Base-by-base conservation (phyloP, 2,329 filamentous ascomycete species). In the Claviceps capensis region DNA sequence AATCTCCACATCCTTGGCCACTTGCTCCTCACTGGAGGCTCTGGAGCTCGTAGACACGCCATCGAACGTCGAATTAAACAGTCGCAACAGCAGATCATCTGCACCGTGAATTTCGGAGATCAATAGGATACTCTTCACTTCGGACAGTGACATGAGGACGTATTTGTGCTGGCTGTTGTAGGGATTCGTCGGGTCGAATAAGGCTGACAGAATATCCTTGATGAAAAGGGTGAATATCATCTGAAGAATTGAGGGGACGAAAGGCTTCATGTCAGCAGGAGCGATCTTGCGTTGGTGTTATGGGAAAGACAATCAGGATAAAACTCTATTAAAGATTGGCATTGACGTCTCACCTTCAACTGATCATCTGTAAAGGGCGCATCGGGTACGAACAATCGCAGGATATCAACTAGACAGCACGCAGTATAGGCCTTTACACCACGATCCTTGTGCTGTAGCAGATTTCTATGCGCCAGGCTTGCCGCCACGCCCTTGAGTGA, bases 161-260 rank as follows among this genome's bases (percentile, higher is more conserved):
- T 94, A 93, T 68, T 93, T 83, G 70, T 98, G 88, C 67, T 97
- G 90, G 56, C 82, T 83, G 68, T 95, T 91, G 73, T 96, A 97
- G 9, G 90, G 83, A 65, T 95, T 85, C 41, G 83, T 83, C 13
- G 90, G 88, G 61, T 95, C 85, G 61, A 88, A 85, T 26, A 97
- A 80, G 46, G 88, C 82, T 47, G 90, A 89, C 46, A 97, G 77
- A 58, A 95, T 85, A 48, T 83, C 83, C 53, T 81, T 83, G 60
- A 96, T 81, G 64, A 96, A 88, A 55, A 95, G 80, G 30, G 83
- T 85, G 72, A 97, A 98, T 65, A 97, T 91, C 69, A 95, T 89
- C 88, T 95, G 52, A 9, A 36, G 19, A n/a, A 26, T 14, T 38
- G 30, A 22, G 38, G 17, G 30, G 5, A 34, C 30, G 30, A 34